Base-by-base conservation (phyloP, 176 grass and related monocot genomes). In the Eleusine coracana region DNA sequence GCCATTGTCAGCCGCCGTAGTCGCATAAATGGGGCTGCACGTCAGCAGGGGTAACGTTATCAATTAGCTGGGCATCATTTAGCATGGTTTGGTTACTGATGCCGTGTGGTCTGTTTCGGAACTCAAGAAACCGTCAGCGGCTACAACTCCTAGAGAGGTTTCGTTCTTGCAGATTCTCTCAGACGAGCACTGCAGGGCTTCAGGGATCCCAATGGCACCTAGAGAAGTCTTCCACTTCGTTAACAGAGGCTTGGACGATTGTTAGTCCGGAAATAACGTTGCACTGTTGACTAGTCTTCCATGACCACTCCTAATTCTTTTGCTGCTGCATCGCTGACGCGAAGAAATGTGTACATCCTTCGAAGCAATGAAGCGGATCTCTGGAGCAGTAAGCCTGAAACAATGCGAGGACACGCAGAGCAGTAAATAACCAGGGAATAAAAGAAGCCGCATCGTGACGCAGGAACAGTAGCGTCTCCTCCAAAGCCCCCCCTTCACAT, bases 381-480 rank as follows among this genome's bases (percentile, higher is more conserved):
- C 21, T 60, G 20, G 20, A n/a, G 7, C 20, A 2, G 21, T 23
- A 60, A 59, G 18, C 56, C 21, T 59, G 56, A 23, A 11, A 10
- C n/a, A 8, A 23, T 23, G 58, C 21, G n/a, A 61, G 58, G 21
- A 61, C 4, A 10, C 21, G 56, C 54, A 56, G 56, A 23, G 56
- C 56, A 60, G 21, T 61, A 27, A 61, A 61, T 61, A 58, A 58
- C 55, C 20, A 6, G 55, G n/a, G 58, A 21, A 61, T 61, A 11
- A 61, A 61, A 61, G 58, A 61, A 8, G 21, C n/a, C n/a, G n/a
- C n/a, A 61, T n/a, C 60, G 60, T 44, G 76, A 78, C 60, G 41
- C 41, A n/a, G 41, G 76, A 65, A 78, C 40, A 78, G 59, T 34
- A 34, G 31, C 1, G 31, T 34, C 31, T 34, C 31, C 31, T 2